Evolutionary conservation across 352 stramenopile genomes (phyloP).

Genomic region (Phytophthora hibernalis): DNA sequence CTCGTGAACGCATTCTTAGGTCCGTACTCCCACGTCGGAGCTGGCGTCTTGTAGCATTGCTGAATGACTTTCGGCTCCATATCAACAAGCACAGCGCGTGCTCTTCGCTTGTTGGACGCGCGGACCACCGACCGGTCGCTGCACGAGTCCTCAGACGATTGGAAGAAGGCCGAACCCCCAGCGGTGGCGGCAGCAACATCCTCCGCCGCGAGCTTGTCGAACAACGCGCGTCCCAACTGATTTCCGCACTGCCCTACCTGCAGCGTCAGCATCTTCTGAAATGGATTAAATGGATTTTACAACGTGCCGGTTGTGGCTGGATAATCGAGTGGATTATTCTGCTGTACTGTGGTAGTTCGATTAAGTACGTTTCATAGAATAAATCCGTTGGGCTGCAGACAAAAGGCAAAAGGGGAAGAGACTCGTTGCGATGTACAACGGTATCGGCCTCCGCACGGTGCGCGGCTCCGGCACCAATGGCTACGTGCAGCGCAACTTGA

Average conservation of each 20-base stretch:
- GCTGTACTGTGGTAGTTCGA: not conserved
- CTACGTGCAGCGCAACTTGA: constrained; percentile 89
- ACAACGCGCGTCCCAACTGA: constrained; percentile 69
- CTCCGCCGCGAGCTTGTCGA: constrained; percentile 64
- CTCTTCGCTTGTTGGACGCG: constrained; percentile 13
- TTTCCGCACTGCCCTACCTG: constrained; percentile 86
- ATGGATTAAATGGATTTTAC: constrained; percentile 1
- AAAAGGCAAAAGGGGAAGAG: constrained; percentile 7
- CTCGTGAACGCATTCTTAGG: constrained; percentile 53
- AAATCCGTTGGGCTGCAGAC: too few relatives aligned
- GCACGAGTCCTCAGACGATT: constrained; percentile 12
- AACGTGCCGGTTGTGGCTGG: not conserved
- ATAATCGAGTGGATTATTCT: not conserved
- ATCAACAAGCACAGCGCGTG: constrained; percentile 80
- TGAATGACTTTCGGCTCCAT: constrained; percentile 87
- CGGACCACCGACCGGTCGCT: constrained; percentile 38
- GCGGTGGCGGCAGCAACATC: not conserved
- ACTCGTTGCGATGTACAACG: constrained; percentile 84
- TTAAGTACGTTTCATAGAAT: constrained; percentile 1
- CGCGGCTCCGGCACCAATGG: constrained; percentile 90
- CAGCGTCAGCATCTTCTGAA: constrained; percentile 59
- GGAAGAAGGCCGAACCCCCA: constrained; percentile 47
- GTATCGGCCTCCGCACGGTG: constrained; percentile 85
- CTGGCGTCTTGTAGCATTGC: constrained; percentile 41
- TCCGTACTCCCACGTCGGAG: constrained; percentile 57